Evolutionary conservation across 2,329 filamentous ascomycete species (phyloP).

Genomic region (Mycogone perniciosa): DNA sequence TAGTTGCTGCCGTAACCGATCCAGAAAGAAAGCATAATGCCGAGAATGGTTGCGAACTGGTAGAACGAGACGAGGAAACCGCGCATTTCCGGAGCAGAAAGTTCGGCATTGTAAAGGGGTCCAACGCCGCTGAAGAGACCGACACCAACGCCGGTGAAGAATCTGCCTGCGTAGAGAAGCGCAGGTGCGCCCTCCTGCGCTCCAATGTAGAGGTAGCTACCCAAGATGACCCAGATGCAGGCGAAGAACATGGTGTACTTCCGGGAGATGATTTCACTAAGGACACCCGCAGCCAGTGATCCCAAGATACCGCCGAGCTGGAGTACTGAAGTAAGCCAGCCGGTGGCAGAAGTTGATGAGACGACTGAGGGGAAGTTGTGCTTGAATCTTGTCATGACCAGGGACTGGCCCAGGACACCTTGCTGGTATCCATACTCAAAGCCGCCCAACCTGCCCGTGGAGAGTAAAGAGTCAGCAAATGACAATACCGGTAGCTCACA

Average conservation of each 20-base stretch:
- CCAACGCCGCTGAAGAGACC: slow-evolving; percentile 40
- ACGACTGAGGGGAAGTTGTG: slow-evolving; percentile 43
- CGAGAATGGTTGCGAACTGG: slow-evolving; percentile 55
- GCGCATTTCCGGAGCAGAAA: slow-evolving; percentile 57
- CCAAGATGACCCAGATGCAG: slow-evolving; percentile 40
- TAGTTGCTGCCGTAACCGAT: slow-evolving; percentile 40
- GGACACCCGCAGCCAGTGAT: slow-evolving; percentile 40
- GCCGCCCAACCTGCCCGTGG: slow-evolving; percentile 36
- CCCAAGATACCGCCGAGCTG: slow-evolving; percentile 45
- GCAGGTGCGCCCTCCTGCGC: slow-evolving; percentile 32
- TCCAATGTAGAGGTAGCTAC: slow-evolving; percentile 39
- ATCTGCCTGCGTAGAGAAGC: slow-evolving; percentile 41
- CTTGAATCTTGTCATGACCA: slow-evolving; percentile 47
- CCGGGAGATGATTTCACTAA: slow-evolving; percentile 42
- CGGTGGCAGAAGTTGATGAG: slow-evolving; percentile 38
- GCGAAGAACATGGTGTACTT: slow-evolving; percentile 48
- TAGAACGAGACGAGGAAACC: slow-evolving; percentile 60
- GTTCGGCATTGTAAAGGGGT: slow-evolving; percentile 45
- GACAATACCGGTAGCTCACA: neutral
- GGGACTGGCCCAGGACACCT: slow-evolving; percentile 46
- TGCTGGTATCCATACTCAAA: slow-evolving; percentile 50
- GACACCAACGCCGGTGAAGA: slow-evolving; percentile 44
- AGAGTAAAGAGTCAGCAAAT: neutral
- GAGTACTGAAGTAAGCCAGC: slow-evolving; percentile 46
- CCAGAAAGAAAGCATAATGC: slow-evolving; percentile 48